Evolutionary conservation across 306 rosid species (phyloP).

Genomic region (Lupinus albus): DNA sequence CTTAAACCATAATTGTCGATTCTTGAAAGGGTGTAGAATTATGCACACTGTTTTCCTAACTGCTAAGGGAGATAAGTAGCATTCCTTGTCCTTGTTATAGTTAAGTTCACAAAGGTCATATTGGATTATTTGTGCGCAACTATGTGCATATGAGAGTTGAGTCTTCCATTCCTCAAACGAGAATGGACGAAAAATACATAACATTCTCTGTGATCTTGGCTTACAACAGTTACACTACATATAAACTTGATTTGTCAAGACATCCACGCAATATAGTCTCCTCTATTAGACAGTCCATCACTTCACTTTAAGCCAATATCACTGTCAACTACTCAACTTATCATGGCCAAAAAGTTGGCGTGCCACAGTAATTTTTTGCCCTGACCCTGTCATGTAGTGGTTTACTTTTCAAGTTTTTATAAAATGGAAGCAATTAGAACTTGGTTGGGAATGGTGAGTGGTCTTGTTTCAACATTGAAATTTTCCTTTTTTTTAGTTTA

Average conservation of each 20-base stretch:
- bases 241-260: not conserved
- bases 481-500: not conserved
- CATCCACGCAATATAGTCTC: constrained; percentile 11
- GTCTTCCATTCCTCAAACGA: not conserved
- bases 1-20: not conserved
- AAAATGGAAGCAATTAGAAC: not conserved
- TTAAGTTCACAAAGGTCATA: not conserved
- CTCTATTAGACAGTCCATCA: not conserved
- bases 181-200: not conserved
- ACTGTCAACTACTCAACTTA: not conserved
- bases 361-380: not conserved
- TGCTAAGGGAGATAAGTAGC: not conserved
- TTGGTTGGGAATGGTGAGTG: not conserved
- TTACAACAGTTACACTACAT: not conserved
- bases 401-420: not conserved
- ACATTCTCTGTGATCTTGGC: not conserved
- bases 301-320: constrained; percentile 4
- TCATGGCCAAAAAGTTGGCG: not conserved
- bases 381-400: not conserved
- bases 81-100: not conserved
- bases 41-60: not conserved
- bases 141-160: constrained; percentile 11
- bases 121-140: constrained; percentile 1
- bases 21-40: not conserved
- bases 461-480: constrained; percentile 5